Evolutionary conservation across 2,329 filamentous ascomycete species (phyloP), one percentile per base, ranked within the genome.

Genomic region (Fusarium udum): DNA sequence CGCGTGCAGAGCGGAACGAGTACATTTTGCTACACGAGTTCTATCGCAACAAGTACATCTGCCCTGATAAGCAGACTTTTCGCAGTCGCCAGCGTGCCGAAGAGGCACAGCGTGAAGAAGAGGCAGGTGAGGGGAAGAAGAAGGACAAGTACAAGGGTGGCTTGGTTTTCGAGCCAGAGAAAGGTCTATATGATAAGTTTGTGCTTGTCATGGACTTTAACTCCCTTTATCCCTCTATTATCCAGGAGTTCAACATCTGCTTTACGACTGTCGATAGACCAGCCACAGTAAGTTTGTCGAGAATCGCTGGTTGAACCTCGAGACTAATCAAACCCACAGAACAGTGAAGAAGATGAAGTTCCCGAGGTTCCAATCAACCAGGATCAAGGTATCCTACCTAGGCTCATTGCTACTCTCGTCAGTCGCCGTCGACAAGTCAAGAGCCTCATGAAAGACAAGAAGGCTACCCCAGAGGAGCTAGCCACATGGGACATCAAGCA

Each of bases 181-280:
- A 95, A 82, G 96, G 97, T 24, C 88, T 99, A 9, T 99, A 99
- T 80, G 96, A 99, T 87, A 97, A 97, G 84, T 98, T 97, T 82
- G 93, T 99, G 61, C 89, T 99, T 63, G 97, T 99, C 82, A 99
- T 99, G 97, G 96, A 99, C 86, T 99, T 99, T 87, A 99, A 99
- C 88, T 98, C 95, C 78, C 87, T 99, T 71, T 99, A 99, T 79
- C 96, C 96, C 37, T 98, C 94, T 80, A 98, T 99, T 79, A 99
- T 99, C 70, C 97, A 99, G 80, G 97, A 99, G 87, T 99, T 92
- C 85, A 99, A 99, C 83, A 99, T 99, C 77, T 99, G 97, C 86
- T 99, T 99, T 83, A 99, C 96, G 5, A 99, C 97, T 0, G 95
- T 99, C 12, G 93, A 98, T 70, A 89, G 96, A 76, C 87, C 89